phyloP scores from a whole-genome alignment of 148 eudicot species.

The Nepenthes gracilis region DNA sequence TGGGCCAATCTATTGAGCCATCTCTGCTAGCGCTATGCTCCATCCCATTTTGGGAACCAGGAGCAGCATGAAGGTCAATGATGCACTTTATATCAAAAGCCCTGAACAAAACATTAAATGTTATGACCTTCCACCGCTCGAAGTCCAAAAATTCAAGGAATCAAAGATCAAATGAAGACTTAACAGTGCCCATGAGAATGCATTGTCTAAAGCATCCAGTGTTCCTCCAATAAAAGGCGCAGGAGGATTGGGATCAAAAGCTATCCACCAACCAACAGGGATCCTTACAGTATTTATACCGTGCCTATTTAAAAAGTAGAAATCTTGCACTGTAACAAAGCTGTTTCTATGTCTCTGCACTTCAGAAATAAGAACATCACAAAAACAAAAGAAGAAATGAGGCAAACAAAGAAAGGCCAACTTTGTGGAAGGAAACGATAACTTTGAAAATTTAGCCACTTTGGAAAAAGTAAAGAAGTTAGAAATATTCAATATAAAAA shows the following conservation, averaged over 20 bases:
- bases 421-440: not conserved
- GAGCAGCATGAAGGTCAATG: constrained; percentile 80
- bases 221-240: constrained; percentile 74
- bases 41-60: constrained; percentile 83
- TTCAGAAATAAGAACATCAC: constrained; percentile 7
- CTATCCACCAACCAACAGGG: constrained; percentile 98
- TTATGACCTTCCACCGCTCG: not conserved
- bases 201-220: constrained; percentile 61
- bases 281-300: constrained; percentile 82
- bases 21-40: constrained; percentile 85
- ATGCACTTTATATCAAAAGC: constrained; percentile 66
- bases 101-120: constrained; percentile 23
- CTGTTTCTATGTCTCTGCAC: constrained; percentile 65
- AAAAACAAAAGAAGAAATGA: not conserved
- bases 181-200: constrained; percentile 87
- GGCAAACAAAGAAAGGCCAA: not conserved
- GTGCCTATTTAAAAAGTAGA: constrained; percentile 37
- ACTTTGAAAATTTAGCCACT: not conserved
- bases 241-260: constrained; percentile 68
- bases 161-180: constrained; percentile 16
- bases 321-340: constrained; percentile 62
- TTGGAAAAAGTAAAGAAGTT: not conserved
- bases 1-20: constrained; percentile 65
- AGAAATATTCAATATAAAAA: not conserved
- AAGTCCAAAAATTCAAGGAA: not conserved